Percentiles rank a stretch among this genome's conserved stretches.
phyloP scores from a whole-genome alignment of 306 rosid species.

The Prunus fruticosa region DNA sequence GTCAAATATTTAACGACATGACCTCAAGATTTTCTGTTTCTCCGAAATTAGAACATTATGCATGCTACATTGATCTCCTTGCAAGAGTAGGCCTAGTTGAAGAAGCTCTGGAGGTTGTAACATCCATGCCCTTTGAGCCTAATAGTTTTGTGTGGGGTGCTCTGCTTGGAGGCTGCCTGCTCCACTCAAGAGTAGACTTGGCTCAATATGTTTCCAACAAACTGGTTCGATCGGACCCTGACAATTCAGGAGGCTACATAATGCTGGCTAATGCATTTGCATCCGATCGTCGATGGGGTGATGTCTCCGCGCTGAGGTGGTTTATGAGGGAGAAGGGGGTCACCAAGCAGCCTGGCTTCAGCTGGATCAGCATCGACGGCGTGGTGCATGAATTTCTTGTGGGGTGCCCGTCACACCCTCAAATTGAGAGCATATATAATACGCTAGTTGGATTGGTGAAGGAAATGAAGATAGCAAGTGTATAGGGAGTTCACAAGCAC shows the following conservation, averaged over 20 bases:
- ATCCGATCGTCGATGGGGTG: constrained; percentile 43
- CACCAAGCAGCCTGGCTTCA: constrained; percentile 56
- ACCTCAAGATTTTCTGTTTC: constrained; percentile 17
- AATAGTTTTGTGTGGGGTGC: constrained; percentile 67
- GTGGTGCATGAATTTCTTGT: constrained; percentile 58
- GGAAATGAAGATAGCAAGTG: constrained; percentile 39
- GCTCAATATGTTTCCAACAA: constrained; percentile 49
- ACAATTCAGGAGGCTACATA: constrained; percentile 50
- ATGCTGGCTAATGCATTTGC: constrained; percentile 67
- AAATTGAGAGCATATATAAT: constrained; percentile 28
- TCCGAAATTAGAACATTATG: constrained; percentile 52
- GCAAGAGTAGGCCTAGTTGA: constrained; percentile 51
- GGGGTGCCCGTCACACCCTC: constrained; percentile 41
- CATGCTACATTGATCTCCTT: constrained; percentile 66
- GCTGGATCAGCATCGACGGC: constrained; percentile 63
- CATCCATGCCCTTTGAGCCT: constrained; percentile 54
- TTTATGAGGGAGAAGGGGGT: constrained; percentile 58
- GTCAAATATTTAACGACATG: constrained; percentile 39
- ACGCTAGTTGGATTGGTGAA: constrained; percentile 45
- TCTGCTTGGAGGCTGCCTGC: constrained; percentile 55
- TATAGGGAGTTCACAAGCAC: neutral
- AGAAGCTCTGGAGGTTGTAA: constrained; percentile 49
- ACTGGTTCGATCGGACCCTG: constrained; percentile 55
- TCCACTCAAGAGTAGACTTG: constrained; percentile 53
- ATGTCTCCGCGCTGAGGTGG: constrained; percentile 39